Conservation (phyloP, 306 rosid species). For the Glycine tomentella region DNA sequence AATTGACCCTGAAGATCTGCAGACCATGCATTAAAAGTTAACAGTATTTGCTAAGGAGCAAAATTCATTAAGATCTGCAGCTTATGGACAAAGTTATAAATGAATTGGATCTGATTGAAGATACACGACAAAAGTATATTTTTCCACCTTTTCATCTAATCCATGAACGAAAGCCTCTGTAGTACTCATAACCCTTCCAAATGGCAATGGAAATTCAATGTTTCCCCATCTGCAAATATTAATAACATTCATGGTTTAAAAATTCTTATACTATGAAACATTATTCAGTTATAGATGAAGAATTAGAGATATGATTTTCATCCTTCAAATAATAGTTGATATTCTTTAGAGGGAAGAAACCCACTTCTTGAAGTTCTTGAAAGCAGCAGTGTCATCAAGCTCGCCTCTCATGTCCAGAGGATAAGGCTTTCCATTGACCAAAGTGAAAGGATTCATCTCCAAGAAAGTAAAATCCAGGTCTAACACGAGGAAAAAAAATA, state of each 20-base stretch:
- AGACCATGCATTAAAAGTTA: constrained; percentile 23
- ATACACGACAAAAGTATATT: constrained; percentile 35
- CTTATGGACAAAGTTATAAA: constrained; percentile 17
- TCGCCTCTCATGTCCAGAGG: constrained; percentile 99
- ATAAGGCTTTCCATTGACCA: constrained; percentile 92
- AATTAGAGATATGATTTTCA: constrained; percentile 28
- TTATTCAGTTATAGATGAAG: constrained; percentile 20
- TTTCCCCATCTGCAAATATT: constrained; percentile 77
- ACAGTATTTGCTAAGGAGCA: background rate
- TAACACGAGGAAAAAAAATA: constrained; percentile 37
- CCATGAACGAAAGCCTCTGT: constrained; percentile 87
- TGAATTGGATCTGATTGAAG: constrained; percentile 7
- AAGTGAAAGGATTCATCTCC: constrained; percentile 97
- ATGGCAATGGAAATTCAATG: constrained; percentile 92
- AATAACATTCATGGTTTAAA: constrained; percentile 31
- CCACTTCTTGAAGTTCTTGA: constrained; percentile 96
- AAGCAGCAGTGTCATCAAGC: constrained; percentile 95
- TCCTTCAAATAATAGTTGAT: constrained; percentile 29
- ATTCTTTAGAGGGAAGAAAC: constrained; percentile 41
- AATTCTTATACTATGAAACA: background rate
- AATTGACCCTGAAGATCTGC: constrained; percentile 15
- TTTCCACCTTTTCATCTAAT: constrained; percentile 87
- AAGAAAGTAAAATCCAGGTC: constrained; percentile 97
- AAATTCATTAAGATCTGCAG: constrained; percentile 3
- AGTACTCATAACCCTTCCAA: constrained; percentile 93